Base-by-base conservation (phyloP, 257 asterid species). In the Solanum pinnatisectum region DNA sequence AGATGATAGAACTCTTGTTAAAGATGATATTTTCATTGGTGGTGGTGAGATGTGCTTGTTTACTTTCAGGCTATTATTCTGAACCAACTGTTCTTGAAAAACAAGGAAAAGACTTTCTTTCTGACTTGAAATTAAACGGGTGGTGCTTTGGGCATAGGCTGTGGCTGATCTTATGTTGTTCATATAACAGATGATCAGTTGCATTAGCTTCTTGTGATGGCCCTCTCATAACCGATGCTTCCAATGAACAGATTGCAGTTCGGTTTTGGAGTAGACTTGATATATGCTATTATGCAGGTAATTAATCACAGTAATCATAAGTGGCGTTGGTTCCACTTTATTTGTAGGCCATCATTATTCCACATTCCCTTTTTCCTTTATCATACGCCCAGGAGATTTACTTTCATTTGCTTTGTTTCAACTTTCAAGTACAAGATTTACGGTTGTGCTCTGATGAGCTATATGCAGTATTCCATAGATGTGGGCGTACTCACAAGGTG, bases 1-100 rank as follows among this genome's bases (percentile, higher is more conserved):
- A 85, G 87, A 68, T 85, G 78, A 67, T 68, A 85, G 42, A 85
- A 85, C 87, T 65, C 42, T 85, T 85, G 78, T 85, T 85, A 68
- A 84, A 84, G 87, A 49, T 82, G 86, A 82, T 82, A 32, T 49
- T 82, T 85, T 39, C 87, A 68, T 67, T 68, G 87, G 56, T 68
- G 63, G 65, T 46, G 65, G 65, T 52, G 71, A 49, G 86, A 82
- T 82, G 86, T 49, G 44, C 71, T 49, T 82, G 13, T 82, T 49
- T 46, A 30, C 44, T 49, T 49, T 82, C 71, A 30, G 22, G 70
- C 68, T 49, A 82, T 33, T 82, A 82, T 49, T 82, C 68, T 49
- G 71, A 82, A 82, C 71, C 70, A 52, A 82, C 18, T 18, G 71
- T 49, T n/a, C 22, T 46, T 32, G 12, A 30, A 65, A 63, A 82